A percentile compares a stretch with the other conserved stretches of the same genome.
Conservation (phyloP, 805 yeast species). For the Ogataea pini region DNA sequence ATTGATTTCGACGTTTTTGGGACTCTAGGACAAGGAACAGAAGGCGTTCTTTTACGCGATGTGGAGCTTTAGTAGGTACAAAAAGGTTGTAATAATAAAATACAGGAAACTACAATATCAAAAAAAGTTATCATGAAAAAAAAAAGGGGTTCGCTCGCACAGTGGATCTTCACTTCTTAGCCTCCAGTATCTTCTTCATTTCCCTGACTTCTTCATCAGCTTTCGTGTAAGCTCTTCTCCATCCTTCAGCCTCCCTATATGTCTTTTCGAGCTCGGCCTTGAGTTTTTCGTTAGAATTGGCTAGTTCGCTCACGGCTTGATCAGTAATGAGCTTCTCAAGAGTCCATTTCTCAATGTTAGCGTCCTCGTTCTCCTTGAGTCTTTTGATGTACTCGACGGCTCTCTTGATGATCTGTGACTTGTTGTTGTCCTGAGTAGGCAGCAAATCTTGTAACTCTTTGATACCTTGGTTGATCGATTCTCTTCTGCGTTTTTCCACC, state of each 20-base stretch:
- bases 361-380: constrained; percentile 85
- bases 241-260: constrained; percentile 85
- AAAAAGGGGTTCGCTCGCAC: neutral
- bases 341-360: constrained; percentile 92
- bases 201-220: constrained; percentile 19
- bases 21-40: constrained; percentile 59
- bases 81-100: constrained; percentile 1
- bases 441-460: constrained; percentile 73
- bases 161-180: constrained; percentile 13
- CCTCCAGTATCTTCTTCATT: constrained; percentile 16
- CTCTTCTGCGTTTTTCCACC: constrained; percentile 91
- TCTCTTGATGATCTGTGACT: constrained; percentile 83
- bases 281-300: constrained; percentile 82
- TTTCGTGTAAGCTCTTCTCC: constrained; percentile 53
- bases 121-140: neutral
- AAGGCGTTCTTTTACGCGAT: constrained; percentile 64
- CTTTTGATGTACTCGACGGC: constrained; percentile 90
- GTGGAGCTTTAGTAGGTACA: constrained; percentile 40
- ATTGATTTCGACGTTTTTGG: constrained; percentile 56
- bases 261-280: constrained; percentile 88
- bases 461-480: constrained; percentile 84
- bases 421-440: constrained; percentile 84
- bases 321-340: constrained; percentile 88
- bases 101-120: constrained; percentile 7
- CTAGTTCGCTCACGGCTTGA: constrained; percentile 84